phyloP scores from a whole-genome alignment of 768 basidiomycete genomes.

The Ephemerocybe angulata region DNA sequence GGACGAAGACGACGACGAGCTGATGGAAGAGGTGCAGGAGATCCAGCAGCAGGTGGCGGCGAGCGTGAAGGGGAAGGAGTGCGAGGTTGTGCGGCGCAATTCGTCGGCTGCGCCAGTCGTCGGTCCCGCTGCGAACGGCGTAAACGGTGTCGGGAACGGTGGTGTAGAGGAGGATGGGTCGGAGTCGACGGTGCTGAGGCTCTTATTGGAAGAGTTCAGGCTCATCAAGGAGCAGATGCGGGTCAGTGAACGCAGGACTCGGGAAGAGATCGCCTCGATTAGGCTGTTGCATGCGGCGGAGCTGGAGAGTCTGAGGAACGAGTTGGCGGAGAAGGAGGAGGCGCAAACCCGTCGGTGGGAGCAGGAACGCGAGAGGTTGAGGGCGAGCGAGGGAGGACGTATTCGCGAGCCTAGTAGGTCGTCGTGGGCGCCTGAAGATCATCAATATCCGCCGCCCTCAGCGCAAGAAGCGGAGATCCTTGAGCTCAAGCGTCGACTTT shows the following conservation, averaged over 20 bases:
- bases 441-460: not conserved
- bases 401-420: not conserved
- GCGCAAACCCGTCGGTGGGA: not conserved
- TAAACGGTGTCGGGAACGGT: not conserved
- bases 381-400: not conserved
- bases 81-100: not conserved
- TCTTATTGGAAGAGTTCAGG: slow-evolving; percentile 2
- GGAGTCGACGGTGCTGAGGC: not conserved
- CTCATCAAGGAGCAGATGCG: slow-evolving; percentile 5
- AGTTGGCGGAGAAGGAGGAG: not conserved
- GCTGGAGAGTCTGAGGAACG: slow-evolving; percentile 1
- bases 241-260: not conserved
- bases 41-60: not conserved
- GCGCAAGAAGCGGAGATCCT: not conserved
- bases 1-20: not conserved
- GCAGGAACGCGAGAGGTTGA: not conserved
- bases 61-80: slow-evolving; percentile 4
- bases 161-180: not conserved
- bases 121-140: too few species aligned
- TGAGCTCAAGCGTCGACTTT: not conserved
- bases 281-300: slow-evolving; percentile 8
- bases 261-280: slow-evolving; percentile 3
- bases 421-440: not conserved
- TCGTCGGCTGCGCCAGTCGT: too few species aligned
- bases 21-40: too few species aligned